Percentiles rank a stretch among this genome's conserved stretches.
These are phyloP conservation scores for Neurospora sp. DNA, from an alignment of 495 filamentous ascomycete genomes.

Conservation along the genomic window DNA sequence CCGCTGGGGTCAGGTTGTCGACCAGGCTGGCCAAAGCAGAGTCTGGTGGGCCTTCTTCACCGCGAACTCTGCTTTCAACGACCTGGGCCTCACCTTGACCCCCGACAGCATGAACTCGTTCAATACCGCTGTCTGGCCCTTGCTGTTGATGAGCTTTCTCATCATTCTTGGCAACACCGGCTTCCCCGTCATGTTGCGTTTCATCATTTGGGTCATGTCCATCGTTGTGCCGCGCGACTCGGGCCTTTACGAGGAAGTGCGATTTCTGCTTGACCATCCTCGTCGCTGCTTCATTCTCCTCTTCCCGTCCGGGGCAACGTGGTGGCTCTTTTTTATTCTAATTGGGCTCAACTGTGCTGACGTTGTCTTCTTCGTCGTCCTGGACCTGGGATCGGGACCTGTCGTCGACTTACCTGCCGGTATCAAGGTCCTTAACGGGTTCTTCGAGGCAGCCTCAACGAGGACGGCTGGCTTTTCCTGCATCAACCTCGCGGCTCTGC, in stretches of 20 bases:
- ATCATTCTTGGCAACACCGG: conserved; percentile 92
- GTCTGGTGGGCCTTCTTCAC: conserved; percentile 93
- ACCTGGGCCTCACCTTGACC: conserved; percentile 77
- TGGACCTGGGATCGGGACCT: conserved; percentile 64
- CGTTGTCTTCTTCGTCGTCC: conserved; percentile 77
- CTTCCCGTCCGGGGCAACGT: conserved; percentile 83
- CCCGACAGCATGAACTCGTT: conserved; percentile 91
- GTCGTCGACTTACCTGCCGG: conserved; percentile 55
- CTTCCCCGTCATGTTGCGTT: conserved; percentile 85
- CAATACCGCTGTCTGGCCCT: conserved; percentile 58
- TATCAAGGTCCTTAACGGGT: conserved; percentile 65
- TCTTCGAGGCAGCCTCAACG: conserved; percentile 81
- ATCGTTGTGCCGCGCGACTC: conserved; percentile 47
- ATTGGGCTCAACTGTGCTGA: conserved; percentile 72
- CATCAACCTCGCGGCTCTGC: conserved; percentile 63
- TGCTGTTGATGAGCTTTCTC: conserved; percentile 67
- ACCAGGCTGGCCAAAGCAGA: conserved; percentile 47
- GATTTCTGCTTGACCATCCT: conserved; percentile 87
- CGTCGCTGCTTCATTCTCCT: conserved; percentile 90
- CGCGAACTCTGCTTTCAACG: conserved; percentile 74
- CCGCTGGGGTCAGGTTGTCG: conserved; percentile 51
- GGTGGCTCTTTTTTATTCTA: conserved; percentile 90
- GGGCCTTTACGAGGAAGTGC: conserved; percentile 74
- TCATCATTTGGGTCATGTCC: conserved; percentile 72
- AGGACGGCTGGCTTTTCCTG: conserved; percentile 81